Evolutionary conservation across 2,329 filamentous ascomycete species (phyloP), one percentile per base, ranked within the genome.

Genomic region (Aspergillus ochraceoroseus): DNA sequence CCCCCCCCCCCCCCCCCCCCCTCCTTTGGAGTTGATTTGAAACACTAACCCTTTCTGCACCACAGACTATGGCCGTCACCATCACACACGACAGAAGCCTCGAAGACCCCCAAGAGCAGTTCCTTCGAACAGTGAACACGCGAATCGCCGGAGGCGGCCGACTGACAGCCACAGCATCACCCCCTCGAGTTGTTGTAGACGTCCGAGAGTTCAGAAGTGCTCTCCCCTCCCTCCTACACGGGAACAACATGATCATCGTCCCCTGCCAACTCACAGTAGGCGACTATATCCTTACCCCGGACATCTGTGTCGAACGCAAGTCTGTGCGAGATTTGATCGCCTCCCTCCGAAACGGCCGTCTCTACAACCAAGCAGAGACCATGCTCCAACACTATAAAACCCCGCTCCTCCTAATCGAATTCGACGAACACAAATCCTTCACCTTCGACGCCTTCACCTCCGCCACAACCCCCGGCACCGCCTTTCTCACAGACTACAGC

Each of bases 221-320:
- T 1, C 75, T 98, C 0, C 90, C 92, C 0, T 95, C 88, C 1
- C 76, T 98, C 3, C 74, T 96, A 2, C 90, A 98, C 62, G 92
- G 86, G 1, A 83, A 87, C 36, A 86, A 80, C 54, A 90, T 95
- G 71, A 73, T 88, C 22, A 81, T 96, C 29, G 83, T 96, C 0
- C 92, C 92, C 2, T 95, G 90, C 66, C 94, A 94, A 79, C 72
- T 98, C 44, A 98, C 90, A 1, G 90, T 98, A 0, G 92, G 87
- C 49, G 92, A 98, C 68, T 98, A 98, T 65, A 83, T 98, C 46
- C 74, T 98, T 28, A 92, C 87, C 1, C 90, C 90, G 1, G 78
- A 81, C 51, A 92, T 96, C 51, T 95, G 88, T 65, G 78, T 98
- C 20, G 92, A 98, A 70, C 85, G 92, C 32, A 98, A 98, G 68